A percentile compares a stretch with the other conserved stretches of the same genome.
Conservation (phyloP, 208 protist species). For the Trypanosoma caninum region DNA sequence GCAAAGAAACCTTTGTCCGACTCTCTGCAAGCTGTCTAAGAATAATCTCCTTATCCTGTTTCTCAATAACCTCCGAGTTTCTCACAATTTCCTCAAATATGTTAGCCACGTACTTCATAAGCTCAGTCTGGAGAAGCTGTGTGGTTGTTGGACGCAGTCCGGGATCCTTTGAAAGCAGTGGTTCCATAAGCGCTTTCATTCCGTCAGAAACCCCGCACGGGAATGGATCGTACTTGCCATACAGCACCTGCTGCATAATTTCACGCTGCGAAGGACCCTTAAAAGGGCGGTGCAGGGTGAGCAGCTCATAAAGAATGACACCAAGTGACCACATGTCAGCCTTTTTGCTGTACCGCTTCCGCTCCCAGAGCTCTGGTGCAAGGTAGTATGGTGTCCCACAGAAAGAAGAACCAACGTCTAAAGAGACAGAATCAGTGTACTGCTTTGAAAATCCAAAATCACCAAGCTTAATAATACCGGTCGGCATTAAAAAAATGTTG, state of each 20-base stretch:
- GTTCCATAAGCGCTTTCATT: slow-evolving; percentile 69
- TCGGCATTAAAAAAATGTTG: slow-evolving; percentile 87
- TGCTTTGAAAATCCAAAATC: slow-evolving; percentile 89
- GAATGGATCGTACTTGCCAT: slow-evolving; percentile 75
- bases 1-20: slow-evolving; percentile 38
- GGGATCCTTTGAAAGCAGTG: slow-evolving; percentile 67
- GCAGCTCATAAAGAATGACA: slow-evolving; percentile 84
- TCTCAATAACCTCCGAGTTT: slow-evolving; percentile 68
- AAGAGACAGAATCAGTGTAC: slow-evolving; percentile 78
- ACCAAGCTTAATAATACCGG: slow-evolving; percentile 87
- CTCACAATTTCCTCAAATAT: slow-evolving; percentile 86
- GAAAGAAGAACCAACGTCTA: slow-evolving; percentile 74
- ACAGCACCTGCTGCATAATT: slow-evolving; percentile 83
- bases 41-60: slow-evolving; percentile 63
- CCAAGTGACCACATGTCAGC: slow-evolving; percentile 92
- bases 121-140: slow-evolving; percentile 77
- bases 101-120: slow-evolving; percentile 89
- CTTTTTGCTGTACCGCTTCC: slow-evolving; percentile 93
- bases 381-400: slow-evolving; percentile 94
- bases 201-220: slow-evolving; percentile 57
- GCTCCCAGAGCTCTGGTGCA: slow-evolving; percentile 90
- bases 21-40: slow-evolving; percentile 57
- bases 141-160: slow-evolving; percentile 57
- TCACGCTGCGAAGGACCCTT: slow-evolving; percentile 75
- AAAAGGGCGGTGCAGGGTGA: slow-evolving; percentile 85